phyloP scores from a whole-genome alignment of 1,284 basidiomycete genomes.

The Puccinia horiana region DNA sequence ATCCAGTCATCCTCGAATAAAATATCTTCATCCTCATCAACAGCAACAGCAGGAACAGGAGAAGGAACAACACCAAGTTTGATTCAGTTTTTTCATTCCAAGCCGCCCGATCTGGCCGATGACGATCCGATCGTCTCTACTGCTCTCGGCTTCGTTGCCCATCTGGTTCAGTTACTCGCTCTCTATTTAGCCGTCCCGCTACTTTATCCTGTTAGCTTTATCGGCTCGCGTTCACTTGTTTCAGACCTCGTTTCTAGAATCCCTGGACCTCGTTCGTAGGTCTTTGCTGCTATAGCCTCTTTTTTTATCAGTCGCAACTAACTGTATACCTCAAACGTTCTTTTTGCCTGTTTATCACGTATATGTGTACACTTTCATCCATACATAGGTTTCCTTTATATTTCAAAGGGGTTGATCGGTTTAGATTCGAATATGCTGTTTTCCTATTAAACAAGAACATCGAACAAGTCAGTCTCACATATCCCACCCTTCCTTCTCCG shows the following conservation, averaged over 20 bases:
- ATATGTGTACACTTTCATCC: conserved; percentile 47
- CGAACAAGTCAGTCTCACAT: conserved; percentile 69
- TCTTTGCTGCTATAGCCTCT: conserved; percentile 56
- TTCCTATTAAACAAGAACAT: conserved; percentile 97
- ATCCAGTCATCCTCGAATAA: conserved; percentile 75
- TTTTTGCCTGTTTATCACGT: conserved; percentile 8
- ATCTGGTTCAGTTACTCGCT: conserved; percentile 76
- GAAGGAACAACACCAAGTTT: conserved; percentile 73
- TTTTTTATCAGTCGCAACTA: conserved; percentile 7
- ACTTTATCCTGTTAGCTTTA: conserved; percentile 82
- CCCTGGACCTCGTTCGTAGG: conserved; percentile 83
- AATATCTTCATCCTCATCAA: not conserved
- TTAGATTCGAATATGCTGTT: conserved; percentile 96
- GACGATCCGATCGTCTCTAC: conserved; percentile 76
- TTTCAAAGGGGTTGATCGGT: conserved; percentile 87
- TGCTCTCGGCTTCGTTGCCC: conserved; percentile 81
- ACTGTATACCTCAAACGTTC: not conserved
- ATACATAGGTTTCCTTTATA: conserved; percentile 82
- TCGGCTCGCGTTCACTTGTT: conserved; percentile 82
- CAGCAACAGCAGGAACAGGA: conserved; percentile 56
- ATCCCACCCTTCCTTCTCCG: not conserved
- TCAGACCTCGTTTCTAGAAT: conserved; percentile 87
- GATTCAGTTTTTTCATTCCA: conserved; percentile 62
- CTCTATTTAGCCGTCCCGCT: conserved; percentile 75
- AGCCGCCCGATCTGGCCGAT: conserved; percentile 65